Conservation (phyloP, 331 rosid species). For the Acacia pycnantha region DNA sequence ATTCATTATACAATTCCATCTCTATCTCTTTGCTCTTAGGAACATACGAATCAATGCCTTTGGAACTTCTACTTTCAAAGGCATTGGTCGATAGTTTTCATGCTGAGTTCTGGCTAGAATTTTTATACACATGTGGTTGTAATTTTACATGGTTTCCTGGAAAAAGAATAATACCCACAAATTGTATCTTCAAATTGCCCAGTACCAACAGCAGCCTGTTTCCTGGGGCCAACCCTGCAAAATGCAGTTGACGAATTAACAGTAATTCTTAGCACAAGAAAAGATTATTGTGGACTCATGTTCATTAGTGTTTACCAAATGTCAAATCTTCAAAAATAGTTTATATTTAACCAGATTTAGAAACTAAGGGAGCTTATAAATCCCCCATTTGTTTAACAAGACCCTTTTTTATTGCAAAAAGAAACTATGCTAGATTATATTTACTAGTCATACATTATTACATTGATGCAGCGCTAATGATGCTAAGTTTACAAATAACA, state of each 20-base stretch:
- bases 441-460: background rate
- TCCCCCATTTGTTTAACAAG: background rate
- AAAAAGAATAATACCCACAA: slow-evolving; percentile 59
- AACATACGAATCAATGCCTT: background rate
- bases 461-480: slow-evolving; percentile 3
- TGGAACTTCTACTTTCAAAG: background rate
- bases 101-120: slow-evolving; percentile 12
- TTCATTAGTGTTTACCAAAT: background rate
- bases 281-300: background rate
- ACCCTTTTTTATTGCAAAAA: background rate
- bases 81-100: background rate
- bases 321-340: background rate
- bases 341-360: slow-evolving; percentile 18
- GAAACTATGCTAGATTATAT: slow-evolving; percentile 1
- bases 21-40: background rate
- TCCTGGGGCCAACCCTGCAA: slow-evolving; percentile 72
- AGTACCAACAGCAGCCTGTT: slow-evolving; percentile 70
- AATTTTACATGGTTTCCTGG: slow-evolving; percentile 5
- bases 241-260: slow-evolving; percentile 24
- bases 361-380: slow-evolving; percentile 1
- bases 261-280: slow-evolving; percentile 16
- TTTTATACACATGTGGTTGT: slow-evolving; percentile 12
- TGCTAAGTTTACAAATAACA: background rate
- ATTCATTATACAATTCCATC: slow-evolving; percentile 24
- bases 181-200: slow-evolving; percentile 26